A percentile compares a stretch with the other conserved stretches of the same genome.
Evolutionary conservation across 2,329 filamentous ascomycete species (phyloP).

Genomic region (Dothidotthia symphoricarpi): DNA sequence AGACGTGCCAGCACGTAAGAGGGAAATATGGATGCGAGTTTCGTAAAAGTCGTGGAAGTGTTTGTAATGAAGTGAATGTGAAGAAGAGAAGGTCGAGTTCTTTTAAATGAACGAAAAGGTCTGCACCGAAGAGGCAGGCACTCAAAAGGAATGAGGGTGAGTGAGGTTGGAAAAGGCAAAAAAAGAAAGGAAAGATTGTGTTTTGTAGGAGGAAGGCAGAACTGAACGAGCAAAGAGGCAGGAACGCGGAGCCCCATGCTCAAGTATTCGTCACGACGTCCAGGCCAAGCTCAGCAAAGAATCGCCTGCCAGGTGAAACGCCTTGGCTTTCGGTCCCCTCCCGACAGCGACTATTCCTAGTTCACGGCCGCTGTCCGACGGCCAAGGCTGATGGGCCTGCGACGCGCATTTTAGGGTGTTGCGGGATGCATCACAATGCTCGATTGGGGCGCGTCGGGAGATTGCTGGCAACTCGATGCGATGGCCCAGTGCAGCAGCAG

Average conservation of each 20-base stretch:
- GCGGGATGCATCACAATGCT: constrained; percentile 6
- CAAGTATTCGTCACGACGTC: constrained; percentile 31
- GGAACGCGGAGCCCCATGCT: constrained; percentile 18
- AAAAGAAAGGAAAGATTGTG: constrained; percentile 17
- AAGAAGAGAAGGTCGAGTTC: constrained; percentile 2
- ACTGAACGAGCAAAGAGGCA: constrained; percentile 8
- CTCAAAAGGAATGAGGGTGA: constrained; percentile 35
- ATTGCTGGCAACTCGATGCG: constrained; percentile 9
- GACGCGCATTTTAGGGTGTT: constrained; percentile 12
- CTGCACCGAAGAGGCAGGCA: constrained; percentile 15
- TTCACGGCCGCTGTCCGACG: constrained; percentile 20
- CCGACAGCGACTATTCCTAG: constrained; percentile 27
- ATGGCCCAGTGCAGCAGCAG: constrained; percentile 2
- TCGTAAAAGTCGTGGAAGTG: too few species aligned
- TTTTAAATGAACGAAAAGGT: constrained; percentile 16
- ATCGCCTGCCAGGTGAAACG: constrained; percentile 38
- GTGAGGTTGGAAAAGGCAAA: constrained; percentile 9
- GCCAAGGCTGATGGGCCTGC: constrained; percentile 28
- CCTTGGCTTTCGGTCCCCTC: constrained; percentile 33
- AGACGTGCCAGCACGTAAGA: constrained; percentile 42
- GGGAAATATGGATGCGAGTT: constrained; percentile 19
- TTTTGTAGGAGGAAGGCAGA: constrained; percentile 20
- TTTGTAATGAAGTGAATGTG: too few species aligned
- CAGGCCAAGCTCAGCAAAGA: constrained; percentile 35
- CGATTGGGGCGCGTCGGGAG: constrained; percentile 19